Percentiles rank a stretch among this genome's conserved stretches.
These are phyloP conservation scores for Microstroma glucosiphilum DNA, from an alignment of 1,284 basidiomycete genomes.

Conservation along the genomic window DNA sequence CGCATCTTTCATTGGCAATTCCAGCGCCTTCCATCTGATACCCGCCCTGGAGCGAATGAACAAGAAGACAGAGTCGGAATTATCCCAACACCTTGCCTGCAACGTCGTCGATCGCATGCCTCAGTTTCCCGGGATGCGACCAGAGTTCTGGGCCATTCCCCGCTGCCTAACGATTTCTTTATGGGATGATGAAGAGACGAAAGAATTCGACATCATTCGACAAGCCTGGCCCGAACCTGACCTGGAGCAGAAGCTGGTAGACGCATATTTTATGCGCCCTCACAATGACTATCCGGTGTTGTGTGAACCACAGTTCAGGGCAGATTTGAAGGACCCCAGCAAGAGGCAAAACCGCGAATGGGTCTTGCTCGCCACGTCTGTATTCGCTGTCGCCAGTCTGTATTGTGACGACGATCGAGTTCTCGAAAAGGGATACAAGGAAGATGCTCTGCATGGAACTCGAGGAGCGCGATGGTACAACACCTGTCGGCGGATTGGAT, in stretches of 20 bases:
- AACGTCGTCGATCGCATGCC: background rate
- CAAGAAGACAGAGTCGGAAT: slow-evolving; percentile 19
- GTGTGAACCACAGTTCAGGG: slow-evolving; percentile 29
- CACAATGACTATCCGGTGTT: slow-evolving; percentile 34
- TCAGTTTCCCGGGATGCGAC: slow-evolving; percentile 10
- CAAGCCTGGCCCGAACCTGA: slow-evolving; percentile 28
- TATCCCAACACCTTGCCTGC: slow-evolving; percentile 7
- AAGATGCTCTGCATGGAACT: background rate
- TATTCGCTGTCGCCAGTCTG: slow-evolving; percentile 32
- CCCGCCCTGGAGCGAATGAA: slow-evolving; percentile 28
- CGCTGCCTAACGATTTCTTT: background rate
- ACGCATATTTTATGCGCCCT: slow-evolving; percentile 30
- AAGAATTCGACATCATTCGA: background rate
- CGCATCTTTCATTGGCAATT: slow-evolving; percentile 34
- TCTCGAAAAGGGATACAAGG: background rate
- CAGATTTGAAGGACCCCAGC: slow-evolving; percentile 20
- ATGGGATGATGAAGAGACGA: background rate
- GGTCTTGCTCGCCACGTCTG: slow-evolving; percentile 21
- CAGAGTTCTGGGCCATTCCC: slow-evolving; percentile 25
- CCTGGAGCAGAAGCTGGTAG: slow-evolving; percentile 25
- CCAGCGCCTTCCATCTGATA: slow-evolving; percentile 33
- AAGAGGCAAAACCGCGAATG: slow-evolving; percentile 27
- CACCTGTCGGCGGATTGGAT: slow-evolving; percentile 11
- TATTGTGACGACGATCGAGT: slow-evolving; percentile 21
- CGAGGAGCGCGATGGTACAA: background rate